These are phyloP conservation scores for Sphaerulina vaccinii DNA, from an alignment of 2,329 filamentous ascomycete genomes.

Conservation along the genomic window DNA sequence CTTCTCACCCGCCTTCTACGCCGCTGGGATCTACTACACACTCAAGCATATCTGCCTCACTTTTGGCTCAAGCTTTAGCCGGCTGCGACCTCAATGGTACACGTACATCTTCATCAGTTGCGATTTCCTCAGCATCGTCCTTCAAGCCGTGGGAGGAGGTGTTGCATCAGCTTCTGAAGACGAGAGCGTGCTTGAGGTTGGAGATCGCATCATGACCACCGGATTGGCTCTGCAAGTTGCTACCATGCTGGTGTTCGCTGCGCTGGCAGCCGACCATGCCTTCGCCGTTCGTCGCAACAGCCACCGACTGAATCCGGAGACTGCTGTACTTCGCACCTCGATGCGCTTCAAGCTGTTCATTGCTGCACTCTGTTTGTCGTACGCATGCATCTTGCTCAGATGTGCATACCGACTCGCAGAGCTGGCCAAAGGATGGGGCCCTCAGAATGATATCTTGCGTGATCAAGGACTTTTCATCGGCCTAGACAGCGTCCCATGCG, in stretches of 20 bases:
- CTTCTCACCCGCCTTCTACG: conserved; percentile 46
- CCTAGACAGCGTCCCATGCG: conserved; percentile 38
- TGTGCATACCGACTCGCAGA: conserved; percentile 35
- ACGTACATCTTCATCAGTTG: conserved; percentile 61
- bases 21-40: conserved; percentile 47
- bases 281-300: conserved; percentile 25
- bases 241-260: conserved; percentile 51
- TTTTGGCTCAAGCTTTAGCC: conserved; percentile 38
- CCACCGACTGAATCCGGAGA: conserved; percentile 27
- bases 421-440: conserved; percentile 29
- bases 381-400: conserved; percentile 30
- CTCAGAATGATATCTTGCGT: conserved; percentile 29
- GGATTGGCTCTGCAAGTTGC: conserved; percentile 59
- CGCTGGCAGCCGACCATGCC: conserved; percentile 41
- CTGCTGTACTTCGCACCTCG: conserved; percentile 38
- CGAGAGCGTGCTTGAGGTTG: conserved; percentile 45
- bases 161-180: conserved; percentile 53
- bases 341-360: conserved; percentile 32
- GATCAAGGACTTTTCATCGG: conserved; percentile 32
- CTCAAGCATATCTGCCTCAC: conserved; percentile 43
- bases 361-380: conserved; percentile 28
- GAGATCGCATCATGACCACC: conserved; percentile 58
- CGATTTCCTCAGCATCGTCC: conserved; percentile 58
- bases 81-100: conserved; percentile 35
- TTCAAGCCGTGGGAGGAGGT: conserved; percentile 59